These are phyloP conservation scores for Piper longum DNA, from an alignment of 164 flowering plant species.

Conservation along the genomic window DNA sequence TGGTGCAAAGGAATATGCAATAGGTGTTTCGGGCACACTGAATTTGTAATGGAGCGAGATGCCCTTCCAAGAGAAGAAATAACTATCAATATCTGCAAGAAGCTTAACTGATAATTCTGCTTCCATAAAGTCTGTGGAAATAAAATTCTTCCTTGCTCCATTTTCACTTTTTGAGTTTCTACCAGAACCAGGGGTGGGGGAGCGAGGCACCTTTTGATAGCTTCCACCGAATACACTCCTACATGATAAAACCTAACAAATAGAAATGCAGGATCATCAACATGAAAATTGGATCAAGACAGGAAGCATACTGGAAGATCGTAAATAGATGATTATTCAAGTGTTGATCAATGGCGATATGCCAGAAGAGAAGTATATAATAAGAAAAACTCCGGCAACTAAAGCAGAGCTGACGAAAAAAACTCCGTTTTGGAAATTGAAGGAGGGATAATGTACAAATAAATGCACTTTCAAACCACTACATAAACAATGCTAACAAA, in stretches of 20 bases:
- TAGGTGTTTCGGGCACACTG: constrained; percentile 44
- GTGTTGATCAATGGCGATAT: too few relatives aligned
- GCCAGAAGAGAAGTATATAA: too few relatives aligned
- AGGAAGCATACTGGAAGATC: too few relatives aligned
- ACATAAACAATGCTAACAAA: too few relatives aligned
- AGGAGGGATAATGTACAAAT: too few relatives aligned
- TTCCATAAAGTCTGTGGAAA: constrained; percentile 33
- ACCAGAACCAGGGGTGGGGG: constrained; percentile 77
- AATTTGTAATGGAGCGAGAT: constrained; percentile 77
- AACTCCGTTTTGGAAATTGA: too few relatives aligned
- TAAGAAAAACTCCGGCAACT: too few relatives aligned
- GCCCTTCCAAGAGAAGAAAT: constrained; percentile 52
- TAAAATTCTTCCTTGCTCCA: constrained; percentile 42
- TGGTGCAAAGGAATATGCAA: constrained; percentile 32
- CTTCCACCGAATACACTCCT: constrained; percentile 58
- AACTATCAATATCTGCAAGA: constrained; percentile 80
- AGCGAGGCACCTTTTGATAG: constrained; percentile 78
- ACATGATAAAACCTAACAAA: constrained; percentile 61
- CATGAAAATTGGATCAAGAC: constrained; percentile 4
- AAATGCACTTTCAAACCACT: too few relatives aligned
- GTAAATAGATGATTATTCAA: too few relatives aligned
- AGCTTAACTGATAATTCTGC: constrained; percentile 59
- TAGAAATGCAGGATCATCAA: not conserved
- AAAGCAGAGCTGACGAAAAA: too few relatives aligned
- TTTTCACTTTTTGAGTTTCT: constrained; percentile 51